Base-by-base conservation (phyloP, 768 basidiomycete species). In the Tylopilus rubrobrunneus region DNA sequence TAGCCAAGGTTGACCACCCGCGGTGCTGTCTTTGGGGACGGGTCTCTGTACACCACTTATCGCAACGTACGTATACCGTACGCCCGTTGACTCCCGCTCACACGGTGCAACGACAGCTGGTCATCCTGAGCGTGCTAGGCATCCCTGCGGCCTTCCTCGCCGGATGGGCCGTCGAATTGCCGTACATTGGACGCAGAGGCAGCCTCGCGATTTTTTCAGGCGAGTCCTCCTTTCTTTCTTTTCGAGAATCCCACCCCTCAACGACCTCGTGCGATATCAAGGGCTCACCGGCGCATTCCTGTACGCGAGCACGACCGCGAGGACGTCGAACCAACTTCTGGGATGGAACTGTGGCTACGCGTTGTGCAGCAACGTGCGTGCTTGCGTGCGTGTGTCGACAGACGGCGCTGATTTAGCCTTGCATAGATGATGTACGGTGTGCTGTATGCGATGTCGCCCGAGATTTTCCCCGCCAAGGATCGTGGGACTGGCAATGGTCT, bases 341-440 rank as follows among this genome's bases (percentile, higher is more conserved):
- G 88, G 83, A 45, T 91, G 88, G 88, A 89, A 90, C 68, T 91
- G 87, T 63, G 86, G 79, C 9, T 87, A 86, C 57, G 76, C 73
- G n/a, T 85, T 37, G 86, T 77, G 69, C 57, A 82, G 79, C 49
- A 84, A 84, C 60, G 80, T 85, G 53, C 44, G 74, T 68, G 33
- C 36, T 31, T 31, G 42, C 12, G 23, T 23, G 7, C 7, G 6
- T 34, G 25, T 7, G 8, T 31, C 5, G 29, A 7, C 7, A 4
- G 29, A 31, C 29, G 2, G 25, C 3, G 10, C 29, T 19, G n/a
- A 39, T 17, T 3, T 2, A 5, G n/a, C n/a, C 25, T 25, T 23
- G 25, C 5, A 21, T 53, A 86, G 75, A 80, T 86, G 56, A 89
- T 88, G 86, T 89, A 85, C 48, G 85, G 87, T 7, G 86, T 89